Conservation (phyloP, 1,139 yeast genomes). For the Debaryomycetaceae sp. region DNA sequence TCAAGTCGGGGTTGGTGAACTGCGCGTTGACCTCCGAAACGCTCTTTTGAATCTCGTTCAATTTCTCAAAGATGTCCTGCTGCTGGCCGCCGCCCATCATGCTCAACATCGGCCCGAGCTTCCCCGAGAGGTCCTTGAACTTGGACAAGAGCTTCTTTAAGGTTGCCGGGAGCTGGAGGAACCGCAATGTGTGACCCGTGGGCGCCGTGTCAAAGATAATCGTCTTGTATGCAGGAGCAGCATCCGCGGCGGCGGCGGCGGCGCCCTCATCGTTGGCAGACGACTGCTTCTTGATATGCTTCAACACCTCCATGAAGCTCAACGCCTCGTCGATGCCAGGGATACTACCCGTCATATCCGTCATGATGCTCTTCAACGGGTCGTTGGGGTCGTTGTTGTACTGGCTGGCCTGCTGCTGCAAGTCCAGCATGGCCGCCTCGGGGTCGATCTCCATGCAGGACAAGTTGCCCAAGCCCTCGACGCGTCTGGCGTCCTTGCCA, state of each 20-base stretch:
- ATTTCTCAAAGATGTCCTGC: slow-evolving; percentile 75
- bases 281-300: slow-evolving; percentile 83
- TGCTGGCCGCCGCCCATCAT: slow-evolving; percentile 69
- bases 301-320: slow-evolving; percentile 95
- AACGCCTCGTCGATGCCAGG: slow-evolving; percentile 98
- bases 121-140: slow-evolving; percentile 79
- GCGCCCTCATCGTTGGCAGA: slow-evolving; percentile 14
- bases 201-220: slow-evolving; percentile 98
- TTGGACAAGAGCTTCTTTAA: slow-evolving; percentile 82
- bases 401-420: slow-evolving; percentile 58
- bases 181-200: slow-evolving; percentile 94
- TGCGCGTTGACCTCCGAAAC: slow-evolving; percentile 89
- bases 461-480: slow-evolving; percentile 80
- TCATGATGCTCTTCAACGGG: slow-evolving; percentile 70
- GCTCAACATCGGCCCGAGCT: slow-evolving; percentile 87
- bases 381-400: slow-evolving; percentile 56
- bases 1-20: slow-evolving; percentile 91
- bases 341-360: slow-evolving; percentile 88
- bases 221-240: slow-evolving; percentile 56
- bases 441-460: slow-evolving; percentile 99
- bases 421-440: slow-evolving; percentile 86
- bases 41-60: slow-evolving; percentile 76
- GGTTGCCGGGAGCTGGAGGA: slow-evolving; percentile 89
- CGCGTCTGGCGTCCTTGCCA: slow-evolving; percentile 92
- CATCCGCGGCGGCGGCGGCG: slow-evolving; percentile 29